These are phyloP conservation scores for Neonectria sp. DNA, from an alignment of 2,329 filamentous ascomycete genomes.

Conservation along the genomic window DNA sequence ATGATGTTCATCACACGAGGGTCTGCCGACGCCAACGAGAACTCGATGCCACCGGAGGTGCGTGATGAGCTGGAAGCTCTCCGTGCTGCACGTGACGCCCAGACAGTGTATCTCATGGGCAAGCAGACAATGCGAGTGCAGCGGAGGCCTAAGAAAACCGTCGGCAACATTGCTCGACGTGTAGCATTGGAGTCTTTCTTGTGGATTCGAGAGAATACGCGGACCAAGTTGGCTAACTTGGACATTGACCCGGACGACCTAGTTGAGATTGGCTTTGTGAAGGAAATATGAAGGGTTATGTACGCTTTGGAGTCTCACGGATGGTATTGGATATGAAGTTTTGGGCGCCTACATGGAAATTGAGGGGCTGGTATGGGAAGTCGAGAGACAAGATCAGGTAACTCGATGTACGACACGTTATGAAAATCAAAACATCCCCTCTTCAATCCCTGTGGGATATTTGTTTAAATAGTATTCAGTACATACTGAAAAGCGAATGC, in stretches of 20 bases:
- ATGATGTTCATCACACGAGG: constrained; percentile 65
- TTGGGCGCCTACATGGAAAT: neutral
- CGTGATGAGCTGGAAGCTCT: constrained; percentile 60
- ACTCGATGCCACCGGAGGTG: constrained; percentile 43
- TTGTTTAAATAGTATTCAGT: constrained; percentile 34
- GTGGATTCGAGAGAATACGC: constrained; percentile 76
- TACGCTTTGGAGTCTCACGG: constrained; percentile 1
- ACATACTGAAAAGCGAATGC: constrained; percentile 38
- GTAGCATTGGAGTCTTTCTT: constrained; percentile 69
- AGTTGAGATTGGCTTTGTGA: constrained; percentile 79
- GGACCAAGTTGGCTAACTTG: constrained; percentile 76
- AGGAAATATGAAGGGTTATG: constrained; percentile 67
- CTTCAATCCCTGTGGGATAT: constrained; percentile 24
- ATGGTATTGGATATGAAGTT: constrained; percentile 10
- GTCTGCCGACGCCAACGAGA: constrained; percentile 44
- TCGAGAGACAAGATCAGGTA: constrained; percentile 14
- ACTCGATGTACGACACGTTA: constrained; percentile 26
- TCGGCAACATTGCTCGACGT: constrained; percentile 56
- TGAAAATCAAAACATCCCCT: constrained; percentile 26
- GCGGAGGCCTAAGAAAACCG: constrained; percentile 57
- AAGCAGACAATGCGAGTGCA: constrained; percentile 71
- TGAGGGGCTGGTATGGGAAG: constrained; percentile 6
- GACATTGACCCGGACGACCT: constrained; percentile 66
- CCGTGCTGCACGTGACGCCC: constrained; percentile 60
- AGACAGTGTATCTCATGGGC: constrained; percentile 71